Evolutionary conservation across 352 stramenopile genomes (phyloP).

Genomic region (Pythium utonaiense): DNA sequence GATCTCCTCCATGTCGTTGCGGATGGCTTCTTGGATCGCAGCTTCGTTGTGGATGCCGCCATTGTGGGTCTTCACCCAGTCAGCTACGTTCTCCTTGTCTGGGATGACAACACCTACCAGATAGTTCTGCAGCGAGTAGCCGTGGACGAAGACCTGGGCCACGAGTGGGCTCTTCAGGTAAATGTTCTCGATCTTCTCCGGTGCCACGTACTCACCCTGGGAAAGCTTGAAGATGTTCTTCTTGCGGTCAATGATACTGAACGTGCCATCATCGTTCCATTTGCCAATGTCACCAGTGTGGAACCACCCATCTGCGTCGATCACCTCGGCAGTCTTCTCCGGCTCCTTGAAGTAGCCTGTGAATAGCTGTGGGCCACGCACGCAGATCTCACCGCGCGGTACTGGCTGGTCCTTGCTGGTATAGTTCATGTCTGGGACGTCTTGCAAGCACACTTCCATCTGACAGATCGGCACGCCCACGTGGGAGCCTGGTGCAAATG

Average conservation of each 20-base stretch:
- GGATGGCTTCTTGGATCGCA: slow-evolving; percentile 27
- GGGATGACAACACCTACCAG: slow-evolving; percentile 92
- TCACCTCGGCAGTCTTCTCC: slow-evolving; percentile 83
- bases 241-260: slow-evolving; percentile 86
- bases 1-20: slow-evolving; percentile 49
- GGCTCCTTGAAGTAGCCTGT: slow-evolving; percentile 92
- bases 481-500: slow-evolving; percentile 72
- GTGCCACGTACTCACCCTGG: slow-evolving; percentile 92
- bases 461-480: slow-evolving; percentile 83
- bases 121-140: slow-evolving; percentile 91
- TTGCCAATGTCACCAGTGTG: slow-evolving; percentile 93
- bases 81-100: slow-evolving; percentile 35
- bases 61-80: slow-evolving; percentile 53
- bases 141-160: slow-evolving; percentile 92
- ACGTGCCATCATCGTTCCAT: slow-evolving; percentile 88
- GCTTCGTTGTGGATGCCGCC: slow-evolving; percentile 34
- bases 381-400: slow-evolving; percentile 43
- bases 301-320: slow-evolving; percentile 92
- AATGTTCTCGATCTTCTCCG: slow-evolving; percentile 95
- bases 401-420: slow-evolving; percentile 53
- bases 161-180: slow-evolving; percentile 89
- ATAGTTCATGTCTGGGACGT: slow-evolving; percentile 96
- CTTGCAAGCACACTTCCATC: slow-evolving; percentile 87
- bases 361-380: slow-evolving; percentile 75
- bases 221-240: slow-evolving; percentile 92